Evolutionary conservation across 2,329 filamentous ascomycete genomes (phyloP).

Genomic region (Apiospora marii): DNA sequence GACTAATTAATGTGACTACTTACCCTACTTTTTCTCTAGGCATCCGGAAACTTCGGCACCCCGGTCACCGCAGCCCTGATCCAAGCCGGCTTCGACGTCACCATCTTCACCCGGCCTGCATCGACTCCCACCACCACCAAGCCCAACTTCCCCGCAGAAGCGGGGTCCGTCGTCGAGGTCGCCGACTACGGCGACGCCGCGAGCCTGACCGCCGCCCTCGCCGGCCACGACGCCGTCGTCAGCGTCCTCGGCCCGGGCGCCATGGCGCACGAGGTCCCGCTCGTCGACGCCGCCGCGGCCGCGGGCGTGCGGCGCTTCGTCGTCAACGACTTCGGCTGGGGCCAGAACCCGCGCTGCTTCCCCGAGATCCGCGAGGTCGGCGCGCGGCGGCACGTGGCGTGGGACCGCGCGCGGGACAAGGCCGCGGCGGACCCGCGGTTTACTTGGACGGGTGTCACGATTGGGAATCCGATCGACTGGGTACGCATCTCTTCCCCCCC

Average conservation of each 20-base stretch:
- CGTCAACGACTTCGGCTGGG: constrained; percentile 42
- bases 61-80: constrained; percentile 38
- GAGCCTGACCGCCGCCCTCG: constrained; percentile 33
- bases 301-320: constrained; percentile 43
- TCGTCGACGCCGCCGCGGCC: constrained; percentile 41
- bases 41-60: constrained; percentile 39
- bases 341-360: constrained; percentile 31
- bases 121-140: background rate
- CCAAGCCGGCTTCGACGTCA: constrained; percentile 36
- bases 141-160: constrained; percentile 34
- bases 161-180: constrained; percentile 30
- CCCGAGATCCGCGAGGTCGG: constrained; percentile 38
- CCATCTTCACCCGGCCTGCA: constrained; percentile 34
- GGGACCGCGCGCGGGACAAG: constrained; percentile 34
- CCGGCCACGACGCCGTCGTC: constrained; percentile 41
- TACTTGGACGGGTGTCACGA: constrained; percentile 41
- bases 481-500: constrained; percentile 30
- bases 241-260: constrained; percentile 37
- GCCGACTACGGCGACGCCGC: constrained; percentile 28
- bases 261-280: constrained; percentile 30
- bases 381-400: constrained; percentile 32
- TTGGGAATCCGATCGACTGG: constrained; percentile 44
- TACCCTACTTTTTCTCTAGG: constrained; percentile 27
- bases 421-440: constrained; percentile 34
- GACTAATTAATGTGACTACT: no score